Base-by-base conservation (phyloP, 768 basidiomycete species). In the Cystoderma amianthinum region DNA sequence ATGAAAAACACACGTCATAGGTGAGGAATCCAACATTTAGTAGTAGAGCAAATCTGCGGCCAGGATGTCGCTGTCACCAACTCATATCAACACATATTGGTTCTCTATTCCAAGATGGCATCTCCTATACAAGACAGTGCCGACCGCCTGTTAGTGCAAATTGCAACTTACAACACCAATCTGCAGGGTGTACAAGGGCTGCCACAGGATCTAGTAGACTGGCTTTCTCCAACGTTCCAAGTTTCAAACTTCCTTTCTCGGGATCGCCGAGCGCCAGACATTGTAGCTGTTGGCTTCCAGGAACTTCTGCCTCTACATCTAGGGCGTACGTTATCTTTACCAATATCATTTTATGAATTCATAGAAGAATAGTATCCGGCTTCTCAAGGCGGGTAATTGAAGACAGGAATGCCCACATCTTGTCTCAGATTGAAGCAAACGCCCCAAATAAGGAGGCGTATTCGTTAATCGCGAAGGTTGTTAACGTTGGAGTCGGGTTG, bases 211-310 rank as follows among this genome's bases (percentile, higher is more conserved):
- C 73, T 97, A 35, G 87, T 93, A 2, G 85, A 89, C 64, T 97
- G 94, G 94, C 76, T 97, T 18, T 70, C 78, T 2, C 91, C 93
- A 20, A 86, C 87, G 0, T 62, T 92, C 6, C 79, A 81, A 43
- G 84, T 87, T 5, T 84, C 86, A 25, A 68, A 68, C 40, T 81
- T 88, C 62, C 77, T 89, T 22, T 70, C 82, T 23, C 73, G 69
- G 39, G 67, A 76, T 53, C 61, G 63, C 41, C 66, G 78, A 43
- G 78, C 87, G 4, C 90, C 93, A 30, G 91, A 93, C 57, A 76
- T 94, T 22, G 75, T 95, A 32, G 93, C 83, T 4, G 85, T 97
- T 39, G 91, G 90, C 2, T 93, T 96, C 49, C 95, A 98, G 58
- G 95, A 98, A 58, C 70, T 96, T 18, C 69, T 95, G 10, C 93